Conservation (phyloP, 257 asterid genomes). For the Solanum raphanifolium region DNA sequence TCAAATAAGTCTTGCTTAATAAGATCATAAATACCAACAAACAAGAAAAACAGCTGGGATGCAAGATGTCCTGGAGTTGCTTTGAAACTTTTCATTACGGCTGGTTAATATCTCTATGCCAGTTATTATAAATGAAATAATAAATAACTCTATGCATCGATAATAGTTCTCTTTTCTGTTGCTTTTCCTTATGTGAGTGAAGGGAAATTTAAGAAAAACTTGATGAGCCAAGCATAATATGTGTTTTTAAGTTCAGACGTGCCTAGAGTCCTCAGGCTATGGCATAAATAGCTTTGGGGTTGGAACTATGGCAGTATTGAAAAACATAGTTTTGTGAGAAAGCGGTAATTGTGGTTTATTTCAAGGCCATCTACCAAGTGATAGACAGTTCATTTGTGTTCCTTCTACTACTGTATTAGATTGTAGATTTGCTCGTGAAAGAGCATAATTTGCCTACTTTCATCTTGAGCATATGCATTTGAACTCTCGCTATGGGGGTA, state of each 20-base stretch:
- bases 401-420: not conserved
- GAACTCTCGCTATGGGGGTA: not conserved
- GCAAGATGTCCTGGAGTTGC: not conserved
- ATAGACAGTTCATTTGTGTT: not conserved
- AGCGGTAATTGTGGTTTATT: not conserved
- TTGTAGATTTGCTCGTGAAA: not conserved
- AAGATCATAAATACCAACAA: not conserved
- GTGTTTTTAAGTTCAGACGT: not conserved
- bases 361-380: not conserved
- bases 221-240: not conserved
- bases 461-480: not conserved
- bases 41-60: not conserved
- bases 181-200: not conserved
- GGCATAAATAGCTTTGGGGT: not conserved
- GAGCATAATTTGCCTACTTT: not conserved
- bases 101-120: not conserved
- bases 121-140: not conserved
- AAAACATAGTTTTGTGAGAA: not conserved
- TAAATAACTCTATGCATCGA: not conserved
- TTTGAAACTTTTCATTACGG: not conserved
- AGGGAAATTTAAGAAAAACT: not conserved
- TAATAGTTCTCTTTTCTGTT: not conserved
- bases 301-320: not conserved
- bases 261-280: not conserved
- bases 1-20: not conserved